Evolutionary conservation across 2,329 filamentous ascomycete genomes (phyloP), one percentile per base, ranked within the genome.

Genomic region (Gnomoniopsis smithogilvyi): DNA sequence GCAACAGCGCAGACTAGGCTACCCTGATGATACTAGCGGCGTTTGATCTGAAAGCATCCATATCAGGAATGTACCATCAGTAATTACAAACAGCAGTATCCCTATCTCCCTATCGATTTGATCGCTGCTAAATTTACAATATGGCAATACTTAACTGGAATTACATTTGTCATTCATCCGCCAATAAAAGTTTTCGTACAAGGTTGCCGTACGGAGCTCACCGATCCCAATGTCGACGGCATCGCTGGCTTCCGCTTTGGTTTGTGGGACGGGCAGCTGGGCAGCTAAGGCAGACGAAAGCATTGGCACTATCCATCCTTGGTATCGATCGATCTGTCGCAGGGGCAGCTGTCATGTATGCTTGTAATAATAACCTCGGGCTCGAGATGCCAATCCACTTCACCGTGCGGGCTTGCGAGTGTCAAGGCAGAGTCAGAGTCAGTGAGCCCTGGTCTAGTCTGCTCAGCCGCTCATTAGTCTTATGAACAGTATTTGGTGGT

Each of bases 231-330:
- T 34, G 49, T 41, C n/a, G 22, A 26, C 30, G 22, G 33, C 49
- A 46, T 46, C 55, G 54, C 54, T 52, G 41, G 26, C 30, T n/a
- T 57, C 46, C 30, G 45, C n/a, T 12, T 51, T 36, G n/a, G 22
- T 22, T 38, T 38, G 30, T 38, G 30, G 33, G 52, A 47, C 59
- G 43, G 51, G 33, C 47, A 50, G 47, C 59, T 46, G 57, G 47
- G 26, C 48, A 33, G 46, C 41, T 12, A n/a, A 6, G 38, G 15
- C n/a, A 19, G 38, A 6, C 38, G 15, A 43, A 45, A 46, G 33
- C 26, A 30, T 8, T 30, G 4, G 26, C 26, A 47, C 41, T 2
- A 49, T 30, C 22, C 33, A 15, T n/a, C 10, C 4, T 26, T 24
- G 21, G 38, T 30, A 41, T 52, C 51, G 22, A 54, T 38, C 21